Conservation (phyloP, 805 yeast genomes). For the Cyberlindnera amylophila region DNA sequence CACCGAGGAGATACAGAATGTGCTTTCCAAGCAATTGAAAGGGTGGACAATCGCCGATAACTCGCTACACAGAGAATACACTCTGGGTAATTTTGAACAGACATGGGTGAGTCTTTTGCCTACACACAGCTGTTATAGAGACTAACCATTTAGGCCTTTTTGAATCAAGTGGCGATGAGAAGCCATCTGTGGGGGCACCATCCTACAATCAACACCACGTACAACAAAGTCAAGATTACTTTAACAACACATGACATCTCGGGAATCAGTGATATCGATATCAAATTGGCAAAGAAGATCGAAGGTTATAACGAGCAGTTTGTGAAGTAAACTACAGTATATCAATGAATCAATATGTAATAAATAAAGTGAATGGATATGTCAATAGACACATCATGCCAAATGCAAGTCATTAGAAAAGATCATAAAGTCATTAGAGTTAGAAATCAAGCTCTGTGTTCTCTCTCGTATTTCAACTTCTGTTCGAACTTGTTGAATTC, state of each 20-base stretch:
- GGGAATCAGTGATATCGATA: slow-evolving; percentile 52
- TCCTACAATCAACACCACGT: slow-evolving; percentile 62
- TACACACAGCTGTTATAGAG: background rate
- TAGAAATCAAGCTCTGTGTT: slow-evolving; percentile 11
- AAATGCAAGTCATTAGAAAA: background rate
- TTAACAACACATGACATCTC: slow-evolving; percentile 64
- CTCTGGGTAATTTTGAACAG: slow-evolving; percentile 48
- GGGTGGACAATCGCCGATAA: slow-evolving; percentile 25
- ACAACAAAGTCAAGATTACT: slow-evolving; percentile 50
- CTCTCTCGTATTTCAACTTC: slow-evolving; percentile 21
- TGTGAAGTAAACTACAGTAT: background rate
- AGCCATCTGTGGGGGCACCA: slow-evolving; percentile 64
- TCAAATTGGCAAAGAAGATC: slow-evolving; percentile 50
- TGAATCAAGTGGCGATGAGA: slow-evolving; percentile 53
- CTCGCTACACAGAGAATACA: slow-evolving; percentile 33
- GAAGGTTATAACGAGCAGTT: slow-evolving; percentile 31
- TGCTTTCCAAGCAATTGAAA: slow-evolving; percentile 17
- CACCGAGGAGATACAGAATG: slow-evolving; percentile 20
- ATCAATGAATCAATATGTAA: background rate
- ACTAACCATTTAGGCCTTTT: slow-evolving; percentile 31
- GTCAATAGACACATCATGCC: background rate
- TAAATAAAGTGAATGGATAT: background rate
- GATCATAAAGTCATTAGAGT: background rate
- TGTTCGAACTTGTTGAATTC: slow-evolving; percentile 30
- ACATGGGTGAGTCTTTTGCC: slow-evolving; percentile 48